Percentiles rank a stretch among this genome's conserved stretches.
phyloP scores from a whole-genome alignment of 352 stramenopile genomes.

The Globisporangium mamillatum region DNA sequence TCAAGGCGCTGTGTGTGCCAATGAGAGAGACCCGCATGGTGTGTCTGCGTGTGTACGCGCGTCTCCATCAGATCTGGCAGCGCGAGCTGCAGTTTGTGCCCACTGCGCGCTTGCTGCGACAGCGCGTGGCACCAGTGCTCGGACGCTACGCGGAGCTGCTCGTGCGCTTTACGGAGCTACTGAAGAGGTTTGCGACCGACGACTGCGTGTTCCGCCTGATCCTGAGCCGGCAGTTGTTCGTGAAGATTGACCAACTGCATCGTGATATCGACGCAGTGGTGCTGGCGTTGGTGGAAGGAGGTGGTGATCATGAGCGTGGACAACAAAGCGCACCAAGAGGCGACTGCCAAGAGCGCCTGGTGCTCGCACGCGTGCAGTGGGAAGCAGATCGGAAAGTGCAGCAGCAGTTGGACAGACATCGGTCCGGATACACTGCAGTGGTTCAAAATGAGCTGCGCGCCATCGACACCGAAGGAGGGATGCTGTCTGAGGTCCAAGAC shows the following conservation, averaged over 20 bases:
- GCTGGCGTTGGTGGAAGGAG: background rate
- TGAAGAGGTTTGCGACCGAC: slow-evolving; percentile 1
- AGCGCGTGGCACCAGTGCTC: background rate
- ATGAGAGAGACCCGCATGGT: slow-evolving; percentile 1
- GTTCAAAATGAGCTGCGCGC: background rate
- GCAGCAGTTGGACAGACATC: slow-evolving; percentile 7
- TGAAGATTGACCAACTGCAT: slow-evolving; percentile 8
- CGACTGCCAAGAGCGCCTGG: background rate
- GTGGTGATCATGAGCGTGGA: background rate
- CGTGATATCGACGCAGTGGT: background rate
- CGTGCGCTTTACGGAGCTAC: background rate
- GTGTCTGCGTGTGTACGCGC: slow-evolving; percentile 6
- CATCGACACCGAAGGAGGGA: background rate
- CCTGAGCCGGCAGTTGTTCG: slow-evolving; percentile 11
- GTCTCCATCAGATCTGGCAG: slow-evolving; percentile 1
- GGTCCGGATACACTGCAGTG: background rate
- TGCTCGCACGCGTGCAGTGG: slow-evolving; percentile 2
- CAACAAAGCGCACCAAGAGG: background rate
- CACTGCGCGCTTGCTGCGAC: background rate
- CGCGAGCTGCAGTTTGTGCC: slow-evolving; percentile 2
- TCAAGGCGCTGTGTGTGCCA: background rate
- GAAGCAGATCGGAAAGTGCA: slow-evolving; percentile 8
- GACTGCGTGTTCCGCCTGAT: slow-evolving; percentile 10
- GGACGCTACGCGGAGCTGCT: slow-evolving; percentile 4
- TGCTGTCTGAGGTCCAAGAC: background rate